These are phyloP conservation scores for Colletotrichum australisinense DNA, from an alignment of 2,329 filamentous ascomycete genomes.

Conservation along the genomic window DNA sequence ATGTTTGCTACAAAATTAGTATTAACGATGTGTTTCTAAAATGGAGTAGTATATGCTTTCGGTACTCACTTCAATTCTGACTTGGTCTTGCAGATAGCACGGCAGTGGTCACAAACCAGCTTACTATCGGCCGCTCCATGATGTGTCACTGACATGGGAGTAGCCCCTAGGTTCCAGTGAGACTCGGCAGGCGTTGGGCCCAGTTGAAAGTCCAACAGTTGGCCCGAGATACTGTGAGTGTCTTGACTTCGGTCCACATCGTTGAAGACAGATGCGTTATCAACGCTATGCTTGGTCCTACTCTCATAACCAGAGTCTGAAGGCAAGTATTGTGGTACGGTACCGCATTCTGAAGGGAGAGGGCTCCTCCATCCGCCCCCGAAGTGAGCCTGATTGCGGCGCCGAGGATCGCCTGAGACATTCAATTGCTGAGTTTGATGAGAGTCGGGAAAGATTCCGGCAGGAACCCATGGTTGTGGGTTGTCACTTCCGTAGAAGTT, in stretches of 20 bases:
- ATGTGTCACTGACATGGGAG: constrained; percentile 20
- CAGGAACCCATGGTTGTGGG: constrained; percentile 57
- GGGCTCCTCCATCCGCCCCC: constrained; percentile 44
- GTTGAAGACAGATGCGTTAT: constrained; percentile 56
- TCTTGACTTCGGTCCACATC: constrained; percentile 54
- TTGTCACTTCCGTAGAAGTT: constrained; percentile 51
- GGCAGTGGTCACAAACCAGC: constrained; percentile 53
- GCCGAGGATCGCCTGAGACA: constrained; percentile 40
- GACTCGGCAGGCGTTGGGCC: not conserved
- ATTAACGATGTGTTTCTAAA: constrained; percentile 36
- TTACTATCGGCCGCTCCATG: constrained; percentile 30
- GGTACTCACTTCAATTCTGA: constrained; percentile 66
- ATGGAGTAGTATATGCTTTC: not conserved
- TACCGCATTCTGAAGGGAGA: constrained; percentile 54
- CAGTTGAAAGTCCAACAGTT: constrained; percentile 45
- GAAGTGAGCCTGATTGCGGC: constrained; percentile 42
- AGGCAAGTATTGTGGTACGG: constrained; percentile 44
- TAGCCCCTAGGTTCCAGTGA: not conserved
- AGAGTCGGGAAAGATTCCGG: constrained; percentile 43
- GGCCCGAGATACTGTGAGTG: constrained; percentile 50
- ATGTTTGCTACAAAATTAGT: constrained; percentile 73
- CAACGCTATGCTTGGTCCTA: constrained; percentile 54
- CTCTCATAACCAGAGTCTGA: constrained; percentile 62
- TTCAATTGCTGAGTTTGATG: constrained; percentile 45
- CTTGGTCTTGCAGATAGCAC: constrained; percentile 57